Evolutionary conservation across 2,329 filamentous ascomycete genomes (phyloP).

Genomic region (Curvularia sp.): DNA sequence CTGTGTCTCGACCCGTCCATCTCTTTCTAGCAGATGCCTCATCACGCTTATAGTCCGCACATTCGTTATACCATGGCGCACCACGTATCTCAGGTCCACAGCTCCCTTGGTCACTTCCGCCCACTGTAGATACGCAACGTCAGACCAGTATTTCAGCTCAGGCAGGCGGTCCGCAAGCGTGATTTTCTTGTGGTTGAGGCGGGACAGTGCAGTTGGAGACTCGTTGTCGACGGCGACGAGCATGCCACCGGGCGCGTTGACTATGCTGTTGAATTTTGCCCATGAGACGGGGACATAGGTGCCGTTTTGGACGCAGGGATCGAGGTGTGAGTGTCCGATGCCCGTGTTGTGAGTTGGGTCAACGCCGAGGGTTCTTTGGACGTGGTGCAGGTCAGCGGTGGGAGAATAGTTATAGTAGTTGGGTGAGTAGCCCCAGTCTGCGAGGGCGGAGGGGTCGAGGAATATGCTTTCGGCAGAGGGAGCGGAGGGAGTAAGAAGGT

Average conservation of each 20-base stretch:
- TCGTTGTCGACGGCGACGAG: slow-evolving; percentile 2
- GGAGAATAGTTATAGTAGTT: neutral
- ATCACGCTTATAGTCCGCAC: neutral
- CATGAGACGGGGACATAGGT: neutral
- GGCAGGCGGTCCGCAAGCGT: neutral
- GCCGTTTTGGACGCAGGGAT: neutral
- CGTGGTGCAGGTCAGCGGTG: neutral
- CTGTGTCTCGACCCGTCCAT: neutral
- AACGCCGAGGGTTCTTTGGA: neutral
- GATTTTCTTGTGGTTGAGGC: too few relatives aligned
- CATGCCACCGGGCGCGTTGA: neutral
- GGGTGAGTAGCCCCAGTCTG: neutral
- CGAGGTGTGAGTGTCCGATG: neutral
- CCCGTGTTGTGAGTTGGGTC: neutral
- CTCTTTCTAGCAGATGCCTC: neutral
- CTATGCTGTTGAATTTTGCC: neutral
- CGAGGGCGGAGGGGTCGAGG: neutral
- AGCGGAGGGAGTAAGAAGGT: neutral
- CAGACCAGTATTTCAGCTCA: neutral
- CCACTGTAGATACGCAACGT: slow-evolving; percentile 4
- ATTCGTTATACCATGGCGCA: neutral
- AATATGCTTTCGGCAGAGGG: neutral
- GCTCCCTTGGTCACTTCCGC: neutral
- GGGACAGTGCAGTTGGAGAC: neutral
- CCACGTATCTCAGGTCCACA: neutral